Base-by-base conservation (phyloP, 1,284 basidiomycete genomes). In the Hypsizygus ulmarius region DNA sequence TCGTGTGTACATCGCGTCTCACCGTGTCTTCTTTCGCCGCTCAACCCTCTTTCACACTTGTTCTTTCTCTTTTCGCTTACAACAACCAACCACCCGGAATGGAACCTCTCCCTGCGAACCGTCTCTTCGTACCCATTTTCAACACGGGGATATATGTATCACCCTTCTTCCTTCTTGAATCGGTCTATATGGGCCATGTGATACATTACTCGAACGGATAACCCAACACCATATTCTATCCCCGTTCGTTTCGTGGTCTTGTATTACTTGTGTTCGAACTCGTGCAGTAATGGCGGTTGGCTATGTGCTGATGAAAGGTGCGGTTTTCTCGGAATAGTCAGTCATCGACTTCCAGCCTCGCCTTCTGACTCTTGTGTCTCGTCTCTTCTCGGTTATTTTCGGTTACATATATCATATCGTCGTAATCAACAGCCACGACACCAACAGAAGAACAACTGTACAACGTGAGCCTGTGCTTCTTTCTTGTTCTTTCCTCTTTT, bases 261-360 rank as follows among this genome's bases (percentile, higher is more conserved):
- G 12, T 36, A 37, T 41, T 40, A 19, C 38, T 4, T 16, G 39
- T 27, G 27, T 29, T 30, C 29, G 15, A 38, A 27, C 19, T 18
- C 40, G 14, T 21, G 15, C 49, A 87, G 84, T 87, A 49, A 74
- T 81, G 63, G 74, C 77, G 15, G 54, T 77, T 48, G 85, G 84
- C 27, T 87, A 84, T 62, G 53, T 69, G 32, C 62, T 82, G 49
- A 85, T 87, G 85, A 78, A 73, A 65, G 73, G 84, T 86, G 57
- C 63, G 79, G 65, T 43, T 42, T 56, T 49, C 46, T 43, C 61
- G 59, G 49, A 50, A 25, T 4, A 25, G 4, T 5, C 9, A 25
- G 4, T 5, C 9, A 18, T 32, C n/a, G 35, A 12, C 11, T 6
- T n/a, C 25, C 36, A 11, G 14, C 29, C 37, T 32, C 30, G 2